These are phyloP conservation scores for Dryadomyces quercivorus DNA, from an alignment of 2,329 filamentous ascomycete species.

Conservation along the genomic window DNA sequence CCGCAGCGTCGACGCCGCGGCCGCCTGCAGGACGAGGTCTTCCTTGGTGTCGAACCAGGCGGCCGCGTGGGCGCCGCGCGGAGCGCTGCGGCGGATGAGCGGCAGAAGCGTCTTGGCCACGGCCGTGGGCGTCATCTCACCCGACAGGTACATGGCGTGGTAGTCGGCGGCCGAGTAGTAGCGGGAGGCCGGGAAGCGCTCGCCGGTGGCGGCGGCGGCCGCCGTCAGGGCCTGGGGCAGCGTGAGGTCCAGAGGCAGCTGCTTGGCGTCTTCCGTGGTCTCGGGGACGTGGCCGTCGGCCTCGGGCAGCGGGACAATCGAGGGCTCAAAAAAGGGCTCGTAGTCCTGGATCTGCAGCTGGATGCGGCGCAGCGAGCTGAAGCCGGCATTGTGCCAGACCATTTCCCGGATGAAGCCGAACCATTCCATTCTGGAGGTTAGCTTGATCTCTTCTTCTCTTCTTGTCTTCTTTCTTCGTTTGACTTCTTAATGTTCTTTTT, in stretches of 20 bases:
- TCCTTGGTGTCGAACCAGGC: constrained; percentile 32
- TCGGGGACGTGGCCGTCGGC: constrained; percentile 27
- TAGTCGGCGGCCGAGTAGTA: constrained; percentile 37
- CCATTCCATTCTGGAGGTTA: constrained; percentile 34
- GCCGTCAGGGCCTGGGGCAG: background rate
- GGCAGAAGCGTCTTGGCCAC: constrained; percentile 33
- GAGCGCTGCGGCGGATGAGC: constrained; percentile 27
- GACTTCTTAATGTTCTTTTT: background rate
- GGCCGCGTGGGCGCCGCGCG: constrained; percentile 25
- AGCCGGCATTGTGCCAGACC: constrained; percentile 54
- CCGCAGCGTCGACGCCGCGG: constrained; percentile 29
- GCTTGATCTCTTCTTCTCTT: background rate
- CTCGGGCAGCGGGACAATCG: constrained; percentile 26
- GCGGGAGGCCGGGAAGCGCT: constrained; percentile 20
- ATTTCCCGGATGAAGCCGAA: constrained; percentile 39
- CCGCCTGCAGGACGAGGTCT: constrained; percentile 28
- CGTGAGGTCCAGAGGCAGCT: constrained; percentile 6
- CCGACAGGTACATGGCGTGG: constrained; percentile 29
- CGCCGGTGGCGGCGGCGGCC: constrained; percentile 4
- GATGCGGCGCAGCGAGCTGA: constrained; percentile 42
- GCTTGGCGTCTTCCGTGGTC: constrained; percentile 11
- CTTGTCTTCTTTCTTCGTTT: background rate
- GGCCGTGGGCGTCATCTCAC: constrained; percentile 31
- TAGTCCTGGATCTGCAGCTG: constrained; percentile 37
- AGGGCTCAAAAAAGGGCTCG: constrained; percentile 33